Percentiles rank a stretch among this genome's conserved stretches.
phyloP scores from a whole-genome alignment of 768 basidiomycete genomes.

The Postia placenta region DNA sequence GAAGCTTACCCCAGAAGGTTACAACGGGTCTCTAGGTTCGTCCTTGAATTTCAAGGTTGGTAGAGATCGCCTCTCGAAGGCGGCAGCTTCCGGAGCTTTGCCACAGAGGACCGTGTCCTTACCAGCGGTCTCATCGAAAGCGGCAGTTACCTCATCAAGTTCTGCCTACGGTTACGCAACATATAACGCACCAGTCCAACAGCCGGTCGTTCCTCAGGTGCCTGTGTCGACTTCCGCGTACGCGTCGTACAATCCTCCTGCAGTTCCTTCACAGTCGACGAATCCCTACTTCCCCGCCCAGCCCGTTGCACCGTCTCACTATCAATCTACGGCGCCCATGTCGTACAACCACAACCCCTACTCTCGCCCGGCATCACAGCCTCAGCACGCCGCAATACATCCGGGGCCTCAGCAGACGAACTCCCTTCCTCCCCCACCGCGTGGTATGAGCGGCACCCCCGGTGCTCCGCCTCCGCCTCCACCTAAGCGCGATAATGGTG shows the following conservation, averaged over 20 bases:
- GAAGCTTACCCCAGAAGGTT: slow-evolving; percentile 71
- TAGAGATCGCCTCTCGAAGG: slow-evolving; percentile 40
- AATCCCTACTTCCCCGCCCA: slow-evolving; percentile 18
- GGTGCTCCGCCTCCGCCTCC: slow-evolving; percentile 41
- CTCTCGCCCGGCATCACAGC: slow-evolving; percentile 29
- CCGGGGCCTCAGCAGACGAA: slow-evolving; percentile 2
- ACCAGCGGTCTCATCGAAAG: slow-evolving; percentile 12
- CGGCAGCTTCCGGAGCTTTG: slow-evolving; percentile 25
- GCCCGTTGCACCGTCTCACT: slow-evolving; percentile 10
- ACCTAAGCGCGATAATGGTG: slow-evolving; percentile 55
- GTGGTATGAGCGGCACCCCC: slow-evolving; percentile 37
- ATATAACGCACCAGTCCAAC: slow-evolving; percentile 19
- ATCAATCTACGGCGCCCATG: slow-evolving; percentile 11
- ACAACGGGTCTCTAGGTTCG: slow-evolving; percentile 51
- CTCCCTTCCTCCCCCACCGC: slow-evolving; percentile 22
- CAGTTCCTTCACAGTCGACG: slow-evolving; percentile 10
- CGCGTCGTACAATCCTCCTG: slow-evolving; percentile 13
- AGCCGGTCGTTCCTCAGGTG: slow-evolving; percentile 12
- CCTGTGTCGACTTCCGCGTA: slow-evolving; percentile 14
- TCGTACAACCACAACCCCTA: slow-evolving; percentile 24
- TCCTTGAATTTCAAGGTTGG: slow-evolving; percentile 35
- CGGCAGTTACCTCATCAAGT: slow-evolving; percentile 16
- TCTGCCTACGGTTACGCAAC: slow-evolving; percentile 12
- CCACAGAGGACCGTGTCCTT: slow-evolving; percentile 21
- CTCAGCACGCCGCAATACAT: slow-evolving; percentile 13